Percentiles rank a stretch among this genome's conserved stretches.
These are phyloP conservation scores for Lichtheimia ornata DNA, from an alignment of 371 early-diverging fungal genomes.

Conservation along the genomic window DNA sequence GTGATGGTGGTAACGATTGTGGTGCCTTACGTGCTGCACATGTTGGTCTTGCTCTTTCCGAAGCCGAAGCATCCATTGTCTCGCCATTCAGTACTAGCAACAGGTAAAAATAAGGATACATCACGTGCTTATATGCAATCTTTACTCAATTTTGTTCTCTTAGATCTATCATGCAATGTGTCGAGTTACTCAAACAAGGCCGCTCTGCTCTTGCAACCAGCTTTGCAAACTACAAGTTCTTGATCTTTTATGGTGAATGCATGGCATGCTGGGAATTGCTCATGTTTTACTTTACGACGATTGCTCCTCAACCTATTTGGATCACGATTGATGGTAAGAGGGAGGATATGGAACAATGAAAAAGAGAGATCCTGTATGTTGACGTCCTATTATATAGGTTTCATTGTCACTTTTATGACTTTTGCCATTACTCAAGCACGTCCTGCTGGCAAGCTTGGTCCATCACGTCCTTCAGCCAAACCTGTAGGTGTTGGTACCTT, in stretches of 20 bases:
- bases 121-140: slow-evolving; percentile 14
- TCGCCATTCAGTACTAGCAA: slow-evolving; percentile 76
- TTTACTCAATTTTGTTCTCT: slow-evolving; percentile 58
- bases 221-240: slow-evolving; percentile 78
- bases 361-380: neutral
- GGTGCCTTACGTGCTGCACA: slow-evolving; percentile 91
- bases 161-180: slow-evolving; percentile 68
- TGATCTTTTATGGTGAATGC: slow-evolving; percentile 78
- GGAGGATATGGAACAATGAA: neutral
- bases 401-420: slow-evolving; percentile 61
- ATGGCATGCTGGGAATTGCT: slow-evolving; percentile 71
- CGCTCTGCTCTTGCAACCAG: slow-evolving; percentile 76
- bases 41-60: slow-evolving; percentile 87
- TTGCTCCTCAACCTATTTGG: slow-evolving; percentile 70
- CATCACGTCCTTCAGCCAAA: slow-evolving; percentile 71
- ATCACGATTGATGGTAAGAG: slow-evolving; percentile 67
- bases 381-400: slow-evolving; percentile 12
- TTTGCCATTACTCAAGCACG: slow-evolving; percentile 70
- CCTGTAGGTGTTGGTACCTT: slow-evolving; percentile 69
- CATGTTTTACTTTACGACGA: slow-evolving; percentile 71
- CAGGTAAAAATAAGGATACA: neutral
- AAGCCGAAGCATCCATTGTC: slow-evolving; percentile 79
- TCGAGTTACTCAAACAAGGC: slow-evolving; percentile 72
- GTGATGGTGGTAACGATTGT: slow-evolving; percentile 96
- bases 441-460: slow-evolving; percentile 56